Percentiles rank a stretch among this genome's conserved stretches.
phyloP scores from a whole-genome alignment of 1,139 yeast genomes.

The Hyphopichia wangnamkhiaoensis region DNA sequence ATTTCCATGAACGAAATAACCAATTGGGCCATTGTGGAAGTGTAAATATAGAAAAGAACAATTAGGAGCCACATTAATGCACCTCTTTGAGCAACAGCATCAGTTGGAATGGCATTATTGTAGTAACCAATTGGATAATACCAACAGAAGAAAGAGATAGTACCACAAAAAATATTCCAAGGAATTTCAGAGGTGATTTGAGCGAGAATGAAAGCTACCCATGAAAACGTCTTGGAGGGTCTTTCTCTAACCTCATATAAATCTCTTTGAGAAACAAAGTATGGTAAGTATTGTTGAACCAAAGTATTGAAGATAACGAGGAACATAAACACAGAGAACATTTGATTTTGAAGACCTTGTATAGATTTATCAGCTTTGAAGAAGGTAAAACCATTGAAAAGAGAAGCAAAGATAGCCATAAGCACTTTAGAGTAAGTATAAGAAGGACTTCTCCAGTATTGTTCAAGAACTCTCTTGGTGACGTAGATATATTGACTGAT shows the following conservation, averaged over 20 bases:
- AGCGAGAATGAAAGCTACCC: constrained; percentile 46
- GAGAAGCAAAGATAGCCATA: constrained; percentile 38
- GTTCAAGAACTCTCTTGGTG: constrained; percentile 28
- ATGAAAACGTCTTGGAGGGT: constrained; percentile 32
- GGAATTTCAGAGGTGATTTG: constrained; percentile 77
- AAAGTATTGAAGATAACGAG: constrained; percentile 46
- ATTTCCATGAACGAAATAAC: constrained; percentile 39
- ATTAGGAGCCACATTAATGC: constrained; percentile 44
- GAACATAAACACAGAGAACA: constrained; percentile 59
- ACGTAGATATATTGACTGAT: constrained; percentile 27
- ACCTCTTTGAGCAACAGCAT: constrained; percentile 35
- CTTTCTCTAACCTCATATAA: constrained; percentile 38
- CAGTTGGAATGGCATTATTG: constrained; percentile 46
- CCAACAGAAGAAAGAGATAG: constrained; percentile 70
- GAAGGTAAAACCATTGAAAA: constrained; percentile 49
- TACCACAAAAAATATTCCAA: constrained; percentile 67
- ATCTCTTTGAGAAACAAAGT: constrained; percentile 34
- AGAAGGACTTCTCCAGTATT: constrained; percentile 46
- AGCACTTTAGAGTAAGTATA: constrained; percentile 43
- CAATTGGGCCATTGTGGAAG: constrained; percentile 41
- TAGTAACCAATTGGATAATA: constrained; percentile 81
- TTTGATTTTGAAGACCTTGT: constrained; percentile 50
- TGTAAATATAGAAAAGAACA: constrained; percentile 37
- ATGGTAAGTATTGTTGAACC: constrained; percentile 52
- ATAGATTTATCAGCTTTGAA: constrained; percentile 28